Conservation (phyloP, 805 yeast genomes). For the Metschnikowia baotianmanensis region DNA sequence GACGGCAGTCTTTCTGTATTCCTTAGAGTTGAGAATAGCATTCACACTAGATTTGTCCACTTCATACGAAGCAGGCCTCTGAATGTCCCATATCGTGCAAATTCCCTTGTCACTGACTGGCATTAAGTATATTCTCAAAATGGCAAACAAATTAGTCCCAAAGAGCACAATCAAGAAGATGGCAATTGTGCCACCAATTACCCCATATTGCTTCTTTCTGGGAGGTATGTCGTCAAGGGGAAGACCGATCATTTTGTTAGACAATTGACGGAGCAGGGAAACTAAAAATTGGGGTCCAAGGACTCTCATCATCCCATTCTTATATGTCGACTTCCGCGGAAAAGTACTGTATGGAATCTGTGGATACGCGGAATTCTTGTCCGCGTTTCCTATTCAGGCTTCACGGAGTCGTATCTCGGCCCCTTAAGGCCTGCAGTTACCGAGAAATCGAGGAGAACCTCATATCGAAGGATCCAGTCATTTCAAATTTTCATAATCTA, state of each 20-base stretch:
- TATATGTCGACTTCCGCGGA: not conserved
- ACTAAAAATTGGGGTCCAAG: not conserved
- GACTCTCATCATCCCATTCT: not conserved
- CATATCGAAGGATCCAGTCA: not conserved
- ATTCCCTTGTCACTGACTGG: slow-evolving; percentile 18
- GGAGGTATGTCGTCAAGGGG: slow-evolving; percentile 15
- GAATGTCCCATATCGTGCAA: slow-evolving; percentile 16
- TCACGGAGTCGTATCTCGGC: not conserved
- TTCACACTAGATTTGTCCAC: slow-evolving; percentile 31
- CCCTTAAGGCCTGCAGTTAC: too few relatives aligned
- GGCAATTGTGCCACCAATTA: slow-evolving; percentile 4
- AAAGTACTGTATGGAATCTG: too few relatives aligned
- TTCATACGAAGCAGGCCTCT: slow-evolving; percentile 25
- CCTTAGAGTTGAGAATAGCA: slow-evolving; percentile 12
- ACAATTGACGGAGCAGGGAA: not conserved
- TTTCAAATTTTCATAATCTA: not conserved
- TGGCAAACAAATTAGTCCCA: slow-evolving; percentile 21
- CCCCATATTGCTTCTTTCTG: slow-evolving; percentile 14
- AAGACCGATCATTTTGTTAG: slow-evolving; percentile 16
- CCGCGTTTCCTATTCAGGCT: too few relatives aligned
- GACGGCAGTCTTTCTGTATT: slow-evolving; percentile 12
- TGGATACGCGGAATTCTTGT: too few relatives aligned
- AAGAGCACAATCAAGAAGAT: slow-evolving; percentile 19
- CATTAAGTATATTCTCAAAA: slow-evolving; percentile 19
- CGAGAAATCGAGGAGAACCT: too few relatives aligned